Percentiles rank a stretch among this genome's conserved stretches.
These are phyloP conservation scores for Eucommia ulmoides DNA, from an alignment of 257 asterid genomes.

Conservation along the genomic window DNA sequence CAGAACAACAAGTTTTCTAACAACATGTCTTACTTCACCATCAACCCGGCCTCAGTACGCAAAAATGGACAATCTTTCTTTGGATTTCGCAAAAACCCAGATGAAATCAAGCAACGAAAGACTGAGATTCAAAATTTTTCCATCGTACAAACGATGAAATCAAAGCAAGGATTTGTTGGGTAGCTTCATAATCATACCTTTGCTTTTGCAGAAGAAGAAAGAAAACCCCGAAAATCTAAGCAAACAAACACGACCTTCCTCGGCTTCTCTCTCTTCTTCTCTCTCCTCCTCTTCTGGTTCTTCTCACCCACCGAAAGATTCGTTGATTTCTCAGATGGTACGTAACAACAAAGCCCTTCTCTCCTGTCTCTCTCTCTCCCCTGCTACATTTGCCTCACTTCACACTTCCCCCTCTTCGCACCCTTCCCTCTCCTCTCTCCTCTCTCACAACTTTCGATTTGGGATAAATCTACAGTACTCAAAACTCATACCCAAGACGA, in stretches of 20 bases:
- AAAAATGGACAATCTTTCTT: constrained; percentile 15
- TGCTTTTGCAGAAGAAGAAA: constrained; percentile 1
- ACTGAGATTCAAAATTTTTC: constrained; percentile 4
- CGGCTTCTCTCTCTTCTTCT: constrained; percentile 5
- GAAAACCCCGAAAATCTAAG: constrained; percentile 11
- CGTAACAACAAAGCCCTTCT: constrained; percentile 11
- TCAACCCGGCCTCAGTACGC: neutral
- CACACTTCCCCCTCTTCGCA: constrained; percentile 3
- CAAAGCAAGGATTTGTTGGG: constrained; percentile 2
- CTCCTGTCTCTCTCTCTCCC: too few species aligned
- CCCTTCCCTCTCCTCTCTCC: constrained; percentile 1
- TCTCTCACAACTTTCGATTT: constrained; percentile 4
- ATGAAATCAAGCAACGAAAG: constrained; percentile 7
- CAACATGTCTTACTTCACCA: neutral
- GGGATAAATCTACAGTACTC: constrained; percentile 6
- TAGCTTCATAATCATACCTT: constrained; percentile 8
- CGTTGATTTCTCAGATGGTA: constrained; percentile 28
- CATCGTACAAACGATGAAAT: constrained; percentile 2
- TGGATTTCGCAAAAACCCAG: constrained; percentile 9
- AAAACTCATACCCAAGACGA: neutral
- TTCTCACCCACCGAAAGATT: constrained; percentile 16
- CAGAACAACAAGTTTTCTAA: neutral
- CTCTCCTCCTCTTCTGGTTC: constrained; percentile 2
- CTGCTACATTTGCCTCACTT: constrained; percentile 11
- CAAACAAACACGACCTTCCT: too few species aligned